Percentiles rank a stretch among this genome's conserved stretches.
Evolutionary conservation across 805 yeast genomes (phyloP).

Genomic region (Hyphopichia homilentoma): DNA sequence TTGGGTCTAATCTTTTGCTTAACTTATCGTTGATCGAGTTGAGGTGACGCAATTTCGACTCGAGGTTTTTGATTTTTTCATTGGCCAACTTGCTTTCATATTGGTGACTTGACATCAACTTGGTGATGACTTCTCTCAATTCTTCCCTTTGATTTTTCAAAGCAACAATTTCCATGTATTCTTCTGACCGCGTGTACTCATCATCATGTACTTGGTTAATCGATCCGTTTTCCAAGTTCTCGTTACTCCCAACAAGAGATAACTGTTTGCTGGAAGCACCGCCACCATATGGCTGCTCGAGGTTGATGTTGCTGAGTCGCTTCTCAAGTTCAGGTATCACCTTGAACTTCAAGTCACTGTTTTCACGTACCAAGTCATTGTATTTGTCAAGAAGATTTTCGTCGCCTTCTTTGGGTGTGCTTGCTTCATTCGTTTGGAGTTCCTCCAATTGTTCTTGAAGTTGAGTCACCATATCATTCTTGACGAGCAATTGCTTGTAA

Average conservation of each 20-base stretch:
- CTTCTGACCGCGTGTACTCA: background rate
- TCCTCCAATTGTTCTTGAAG: slow-evolving; percentile 42
- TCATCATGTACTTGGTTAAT: background rate
- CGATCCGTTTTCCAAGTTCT: background rate
- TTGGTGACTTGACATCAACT: slow-evolving; percentile 32
- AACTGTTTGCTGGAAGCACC: too few relatives aligned
- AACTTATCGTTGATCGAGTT: slow-evolving; percentile 31
- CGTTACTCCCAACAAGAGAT: too few relatives aligned
- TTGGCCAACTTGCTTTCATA: slow-evolving; percentile 32
- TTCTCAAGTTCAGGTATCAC: slow-evolving; percentile 47
- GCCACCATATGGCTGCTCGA: background rate
- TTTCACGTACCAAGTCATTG: slow-evolving; percentile 36
- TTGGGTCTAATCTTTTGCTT: slow-evolving; percentile 18
- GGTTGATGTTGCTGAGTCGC: background rate
- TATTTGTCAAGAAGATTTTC: slow-evolving; percentile 38
- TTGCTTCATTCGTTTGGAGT: slow-evolving; percentile 11
- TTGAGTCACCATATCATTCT: slow-evolving; percentile 47
- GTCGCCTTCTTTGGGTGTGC: slow-evolving; percentile 4
- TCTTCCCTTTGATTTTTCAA: slow-evolving; percentile 37
- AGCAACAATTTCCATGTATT: slow-evolving; percentile 13
- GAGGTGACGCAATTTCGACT: slow-evolving; percentile 25
- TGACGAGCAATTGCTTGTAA: slow-evolving; percentile 42
- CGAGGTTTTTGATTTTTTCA: slow-evolving; percentile 32
- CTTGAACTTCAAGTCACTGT: slow-evolving; percentile 38
- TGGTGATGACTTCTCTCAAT: slow-evolving; percentile 35